These are phyloP conservation scores for Rosa rugosa DNA, from an alignment of 306 rosid species.

Conservation along the genomic window DNA sequence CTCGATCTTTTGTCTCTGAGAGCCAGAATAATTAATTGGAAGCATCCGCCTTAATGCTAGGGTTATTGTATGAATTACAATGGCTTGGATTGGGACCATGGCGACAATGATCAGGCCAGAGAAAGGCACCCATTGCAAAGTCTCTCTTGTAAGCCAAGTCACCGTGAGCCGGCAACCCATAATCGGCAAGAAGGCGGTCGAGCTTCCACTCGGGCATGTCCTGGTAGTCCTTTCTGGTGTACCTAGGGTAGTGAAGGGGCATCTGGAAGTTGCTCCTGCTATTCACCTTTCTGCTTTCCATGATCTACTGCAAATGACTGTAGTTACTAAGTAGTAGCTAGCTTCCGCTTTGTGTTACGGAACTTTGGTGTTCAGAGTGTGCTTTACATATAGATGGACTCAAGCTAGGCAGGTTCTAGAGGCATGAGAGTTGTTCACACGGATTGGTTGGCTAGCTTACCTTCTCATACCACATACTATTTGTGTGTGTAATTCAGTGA, in stretches of 20 bases:
- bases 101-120: slow-evolving; percentile 51
- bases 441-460: slow-evolving; percentile 58
- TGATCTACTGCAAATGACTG: background rate
- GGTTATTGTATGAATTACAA: background rate
- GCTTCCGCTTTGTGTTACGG: background rate
- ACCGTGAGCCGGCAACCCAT: slow-evolving; percentile 65
- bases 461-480: slow-evolving; percentile 36
- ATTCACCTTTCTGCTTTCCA: slow-evolving; percentile 41
- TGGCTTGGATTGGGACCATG: background rate
- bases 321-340: background rate
- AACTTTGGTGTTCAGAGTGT: background rate
- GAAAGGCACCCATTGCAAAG: slow-evolving; percentile 78
- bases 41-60: background rate
- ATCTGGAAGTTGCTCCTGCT: slow-evolving; percentile 53
- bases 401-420: slow-evolving; percentile 20
- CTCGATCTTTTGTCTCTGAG: background rate
- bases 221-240: slow-evolving; percentile 58
- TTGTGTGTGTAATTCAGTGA: background rate
- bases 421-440: slow-evolving; percentile 51
- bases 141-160: slow-evolving; percentile 68
- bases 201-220: slow-evolving; percentile 85
- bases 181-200: slow-evolving; percentile 58
- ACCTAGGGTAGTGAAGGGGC: slow-evolving; percentile 84
- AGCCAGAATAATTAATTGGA: background rate
- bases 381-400: background rate